Conservation (phyloP, 768 basidiomycete species). For the Tricholoma furcatifolium region DNA sequence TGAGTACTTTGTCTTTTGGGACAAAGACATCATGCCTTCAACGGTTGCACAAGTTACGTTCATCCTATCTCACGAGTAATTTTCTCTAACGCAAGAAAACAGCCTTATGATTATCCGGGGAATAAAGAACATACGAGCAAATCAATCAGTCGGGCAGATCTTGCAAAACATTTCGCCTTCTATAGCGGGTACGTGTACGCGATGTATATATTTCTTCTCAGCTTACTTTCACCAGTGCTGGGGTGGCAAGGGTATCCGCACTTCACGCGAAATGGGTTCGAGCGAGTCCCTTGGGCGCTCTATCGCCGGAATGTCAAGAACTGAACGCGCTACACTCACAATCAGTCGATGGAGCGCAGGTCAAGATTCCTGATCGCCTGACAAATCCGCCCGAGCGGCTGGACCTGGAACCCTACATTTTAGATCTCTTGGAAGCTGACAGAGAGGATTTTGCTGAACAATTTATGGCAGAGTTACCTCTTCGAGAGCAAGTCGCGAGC, state of each 20-base stretch:
- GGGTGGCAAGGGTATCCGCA: conserved; percentile 54
- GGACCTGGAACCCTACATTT: conserved; percentile 40
- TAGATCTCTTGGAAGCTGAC: conserved; percentile 50
- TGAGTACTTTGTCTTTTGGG: conserved; percentile 71
- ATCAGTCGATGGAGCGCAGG: conserved; percentile 62
- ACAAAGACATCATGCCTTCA: conserved; percentile 56
- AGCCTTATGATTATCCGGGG: conserved; percentile 70
- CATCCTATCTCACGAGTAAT: background rate
- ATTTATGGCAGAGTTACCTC: conserved; percentile 33
- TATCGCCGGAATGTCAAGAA: conserved; percentile 67
- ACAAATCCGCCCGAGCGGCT: conserved; percentile 46
- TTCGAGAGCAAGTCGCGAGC: conserved; percentile 19
- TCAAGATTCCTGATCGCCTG: conserved; percentile 58
- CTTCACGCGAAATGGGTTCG: conserved; percentile 63
- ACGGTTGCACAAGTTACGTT: conserved; percentile 47
- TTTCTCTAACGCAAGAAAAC: background rate
- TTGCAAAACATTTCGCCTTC: conserved; percentile 64
- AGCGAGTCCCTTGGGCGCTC: conserved; percentile 51
- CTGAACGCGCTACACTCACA: conserved; percentile 71
- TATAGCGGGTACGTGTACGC: conserved; percentile 52
- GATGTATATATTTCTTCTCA: background rate
- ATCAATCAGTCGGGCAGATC: conserved; percentile 50
- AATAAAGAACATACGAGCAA: conserved; percentile 51
- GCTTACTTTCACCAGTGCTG: conserved; percentile 37
- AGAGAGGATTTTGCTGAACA: conserved; percentile 42